Percentiles rank a stretch among this genome's conserved stretches.
Conservation (phyloP, 2,329 filamentous ascomycete genomes). For the Dothidotthia symphoricarpi region DNA sequence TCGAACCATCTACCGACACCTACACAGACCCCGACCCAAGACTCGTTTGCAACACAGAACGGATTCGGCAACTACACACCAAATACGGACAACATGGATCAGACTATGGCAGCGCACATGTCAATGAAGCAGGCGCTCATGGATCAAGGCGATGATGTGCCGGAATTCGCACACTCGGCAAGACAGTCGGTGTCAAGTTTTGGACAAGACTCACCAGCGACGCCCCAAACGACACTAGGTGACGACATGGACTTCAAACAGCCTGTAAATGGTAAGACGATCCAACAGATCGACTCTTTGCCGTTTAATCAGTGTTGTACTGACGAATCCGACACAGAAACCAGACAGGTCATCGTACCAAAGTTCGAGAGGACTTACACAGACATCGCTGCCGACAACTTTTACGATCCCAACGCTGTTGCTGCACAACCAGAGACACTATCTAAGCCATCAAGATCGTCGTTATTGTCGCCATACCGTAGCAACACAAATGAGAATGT, state of each 20-base stretch:
- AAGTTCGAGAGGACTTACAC: constrained; percentile 86
- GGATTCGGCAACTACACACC: constrained; percentile 50
- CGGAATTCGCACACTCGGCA: constrained; percentile 54
- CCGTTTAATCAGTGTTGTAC: constrained; percentile 67
- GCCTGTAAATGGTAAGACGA: constrained; percentile 56
- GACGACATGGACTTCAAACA: constrained; percentile 56
- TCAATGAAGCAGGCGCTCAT: constrained; percentile 60
- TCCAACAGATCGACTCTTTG: constrained; percentile 45
- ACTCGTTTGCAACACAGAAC: constrained; percentile 48
- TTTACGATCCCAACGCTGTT: constrained; percentile 72
- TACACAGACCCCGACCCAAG: constrained; percentile 55
- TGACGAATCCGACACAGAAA: constrained; percentile 57
- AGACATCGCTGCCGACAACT: constrained; percentile 78
- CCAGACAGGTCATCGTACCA: constrained; percentile 50
- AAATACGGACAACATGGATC: constrained; percentile 44
- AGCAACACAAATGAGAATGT: constrained; percentile 54
- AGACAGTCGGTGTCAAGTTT: constrained; percentile 60
- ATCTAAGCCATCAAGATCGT: constrained; percentile 53
- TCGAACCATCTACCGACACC: constrained; percentile 56
- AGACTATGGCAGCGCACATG: constrained; percentile 53
- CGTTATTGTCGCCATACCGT: constrained; percentile 51
- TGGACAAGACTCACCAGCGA: constrained; percentile 61
- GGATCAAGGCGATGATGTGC: constrained; percentile 53
- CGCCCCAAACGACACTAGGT: constrained; percentile 56
- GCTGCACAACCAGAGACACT: constrained; percentile 46